Conservation (phyloP, 345 rosid genomes). For the Alliaria petiolata region DNA sequence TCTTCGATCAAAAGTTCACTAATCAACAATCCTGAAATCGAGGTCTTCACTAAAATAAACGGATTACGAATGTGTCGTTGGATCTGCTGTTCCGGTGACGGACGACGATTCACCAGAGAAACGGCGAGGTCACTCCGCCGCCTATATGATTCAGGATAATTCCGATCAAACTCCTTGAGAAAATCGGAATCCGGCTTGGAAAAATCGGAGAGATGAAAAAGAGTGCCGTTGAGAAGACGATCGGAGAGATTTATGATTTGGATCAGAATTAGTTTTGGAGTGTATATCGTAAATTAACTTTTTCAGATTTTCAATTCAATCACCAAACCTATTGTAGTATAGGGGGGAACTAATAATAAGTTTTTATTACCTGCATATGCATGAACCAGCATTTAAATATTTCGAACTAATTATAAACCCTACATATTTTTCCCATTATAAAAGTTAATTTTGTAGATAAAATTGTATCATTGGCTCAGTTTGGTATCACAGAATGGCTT, state of each 20-base stretch:
- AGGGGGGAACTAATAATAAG: background rate
- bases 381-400: background rate
- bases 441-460: background rate
- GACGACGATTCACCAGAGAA: background rate
- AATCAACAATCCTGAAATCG: background rate
- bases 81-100: background rate
- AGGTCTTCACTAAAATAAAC: no score
- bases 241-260: background rate
- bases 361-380: background rate
- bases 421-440: background rate
- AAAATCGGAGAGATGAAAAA: background rate
- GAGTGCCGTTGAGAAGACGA: background rate
- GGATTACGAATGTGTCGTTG: background rate
- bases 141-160: background rate
- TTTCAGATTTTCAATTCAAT: background rate
- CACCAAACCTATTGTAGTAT: background rate
- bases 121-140: background rate
- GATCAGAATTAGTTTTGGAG: background rate
- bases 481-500: no score
- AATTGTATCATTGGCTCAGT: background rate
- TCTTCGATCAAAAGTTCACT: background rate
- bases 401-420: background rate
- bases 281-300: background rate
- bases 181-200: background rate
- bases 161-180: background rate